phyloP scores from a whole-genome alignment of 805 yeast genomes.

The Zygoascus biomembranicola region DNA sequence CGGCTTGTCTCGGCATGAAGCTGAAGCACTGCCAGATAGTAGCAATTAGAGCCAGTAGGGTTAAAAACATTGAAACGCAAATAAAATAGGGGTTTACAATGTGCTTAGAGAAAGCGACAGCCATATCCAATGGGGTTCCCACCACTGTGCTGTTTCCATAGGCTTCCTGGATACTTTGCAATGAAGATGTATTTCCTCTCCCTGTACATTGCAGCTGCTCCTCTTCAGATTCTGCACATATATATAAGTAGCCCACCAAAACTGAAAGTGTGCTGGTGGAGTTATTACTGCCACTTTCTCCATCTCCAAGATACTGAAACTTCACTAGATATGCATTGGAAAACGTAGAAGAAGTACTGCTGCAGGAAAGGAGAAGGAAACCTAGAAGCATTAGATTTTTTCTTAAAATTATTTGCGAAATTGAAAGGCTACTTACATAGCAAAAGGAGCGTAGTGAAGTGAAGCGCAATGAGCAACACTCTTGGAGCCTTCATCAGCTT shows the following conservation, averaged over 20 bases:
- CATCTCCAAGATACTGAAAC: conserved; percentile 8
- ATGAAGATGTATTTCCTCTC: conserved; percentile 1
- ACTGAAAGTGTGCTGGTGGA: not conserved
- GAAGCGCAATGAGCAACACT: not conserved
- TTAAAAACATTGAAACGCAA: conserved; percentile 7
- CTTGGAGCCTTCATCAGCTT: not conserved
- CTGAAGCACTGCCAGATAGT: conserved; percentile 5
- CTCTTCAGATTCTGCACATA: conserved; percentile 9
- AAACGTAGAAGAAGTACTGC: conserved; percentile 8
- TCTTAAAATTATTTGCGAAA: not conserved
- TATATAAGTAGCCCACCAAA: conserved; percentile 13
- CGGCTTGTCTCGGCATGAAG: conserved; percentile 6
- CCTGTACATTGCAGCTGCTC: conserved; percentile 7
- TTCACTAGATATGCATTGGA: conserved; percentile 14
- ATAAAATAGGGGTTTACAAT: conserved; percentile 15
- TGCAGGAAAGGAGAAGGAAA: conserved; percentile 16
- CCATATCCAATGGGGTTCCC: conserved; percentile 13
- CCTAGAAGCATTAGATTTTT: not conserved
- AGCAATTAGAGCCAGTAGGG: conserved; percentile 6
- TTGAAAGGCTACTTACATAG: not conserved
- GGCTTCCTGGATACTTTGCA: not conserved
- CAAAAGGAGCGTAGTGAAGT: conserved; percentile 4
- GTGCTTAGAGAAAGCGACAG: conserved; percentile 11
- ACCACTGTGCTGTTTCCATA: not conserved
- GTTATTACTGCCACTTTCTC: not conserved